Conservation (phyloP, 78 protist species). For the Paulinella micropora region DNA sequence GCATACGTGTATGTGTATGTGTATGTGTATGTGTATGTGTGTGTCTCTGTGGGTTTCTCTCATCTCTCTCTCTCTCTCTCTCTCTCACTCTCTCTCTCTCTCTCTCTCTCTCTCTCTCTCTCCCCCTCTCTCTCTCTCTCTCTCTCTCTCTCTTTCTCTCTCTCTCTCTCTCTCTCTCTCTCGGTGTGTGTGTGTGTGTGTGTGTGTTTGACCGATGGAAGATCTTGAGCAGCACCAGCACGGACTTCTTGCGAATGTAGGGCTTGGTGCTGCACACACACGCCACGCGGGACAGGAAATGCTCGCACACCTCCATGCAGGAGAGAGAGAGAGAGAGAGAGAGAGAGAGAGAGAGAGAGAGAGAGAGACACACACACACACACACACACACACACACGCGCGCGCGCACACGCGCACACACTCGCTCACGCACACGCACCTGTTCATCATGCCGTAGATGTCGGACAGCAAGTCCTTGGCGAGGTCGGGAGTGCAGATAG, state of each 20-base stretch:
- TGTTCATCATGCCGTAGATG: slow-evolving; percentile 44
- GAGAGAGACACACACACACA: slow-evolving; percentile 59
- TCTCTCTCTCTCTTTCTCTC: not conserved
- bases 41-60: not conserved
- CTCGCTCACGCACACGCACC: no score
- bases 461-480: slow-evolving; percentile 31
- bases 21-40: not conserved
- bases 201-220: not conserved
- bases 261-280: slow-evolving; percentile 47
- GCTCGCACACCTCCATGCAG: no score
- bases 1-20: not conserved
- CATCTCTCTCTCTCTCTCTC: not conserved
- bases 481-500: not conserved
- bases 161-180: not conserved
- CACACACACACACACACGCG: no score
- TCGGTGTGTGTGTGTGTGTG: not conserved
- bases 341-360: no score
- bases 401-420: no score
- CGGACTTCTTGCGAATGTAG: slow-evolving; percentile 67
- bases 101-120: not conserved
- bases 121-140: not conserved
- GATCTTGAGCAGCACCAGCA: slow-evolving; percentile 49
- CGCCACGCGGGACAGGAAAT: no score
- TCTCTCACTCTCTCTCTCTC: not conserved
- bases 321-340: no score